Percentiles rank a stretch among this genome's conserved stretches.
These are phyloP conservation scores for Apiospora phragmitis DNA, from an alignment of 2,329 filamentous ascomycete genomes.

Conservation along the genomic window DNA sequence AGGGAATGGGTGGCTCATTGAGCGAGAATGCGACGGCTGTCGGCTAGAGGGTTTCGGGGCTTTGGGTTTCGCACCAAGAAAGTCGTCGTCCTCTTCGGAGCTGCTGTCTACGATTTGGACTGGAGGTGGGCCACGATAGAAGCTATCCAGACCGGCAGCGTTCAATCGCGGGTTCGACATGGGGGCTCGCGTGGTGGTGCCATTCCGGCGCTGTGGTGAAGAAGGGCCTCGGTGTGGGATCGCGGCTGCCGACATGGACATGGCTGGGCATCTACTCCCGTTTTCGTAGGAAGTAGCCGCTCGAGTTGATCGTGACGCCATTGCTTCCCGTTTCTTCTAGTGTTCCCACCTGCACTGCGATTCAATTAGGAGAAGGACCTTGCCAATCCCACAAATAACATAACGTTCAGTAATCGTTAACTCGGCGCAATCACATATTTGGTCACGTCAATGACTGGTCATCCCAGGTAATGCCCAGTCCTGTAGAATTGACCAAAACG, in stretches of 20 bases:
- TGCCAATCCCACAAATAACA: background rate
- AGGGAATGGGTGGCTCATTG: slow-evolving; percentile 79
- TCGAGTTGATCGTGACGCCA: slow-evolving; percentile 5
- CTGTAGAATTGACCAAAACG: background rate
- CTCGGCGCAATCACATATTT: background rate
- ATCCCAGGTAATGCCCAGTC: background rate
- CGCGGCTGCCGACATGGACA: slow-evolving; percentile 3
- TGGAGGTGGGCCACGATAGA: slow-evolving; percentile 14
- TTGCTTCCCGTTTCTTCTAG: background rate
- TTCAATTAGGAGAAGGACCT: background rate
- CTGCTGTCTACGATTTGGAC: slow-evolving; percentile 38
- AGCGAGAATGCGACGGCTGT: slow-evolving; percentile 54
- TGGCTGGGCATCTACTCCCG: slow-evolving; percentile 1
- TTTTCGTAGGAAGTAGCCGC: background rate
- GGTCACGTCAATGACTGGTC: slow-evolving; percentile 4
- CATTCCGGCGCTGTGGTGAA: background rate
- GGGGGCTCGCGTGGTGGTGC: background rate
- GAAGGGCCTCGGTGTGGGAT: background rate
- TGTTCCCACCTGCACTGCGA: background rate
- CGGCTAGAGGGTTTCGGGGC: slow-evolving; percentile 24
- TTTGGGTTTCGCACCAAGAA: slow-evolving; percentile 22
- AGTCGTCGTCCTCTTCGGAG: slow-evolving; percentile 38
- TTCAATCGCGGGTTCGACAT: background rate
- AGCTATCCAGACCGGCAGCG: slow-evolving; percentile 21
- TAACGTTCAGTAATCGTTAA: background rate